phyloP scores from a whole-genome alignment of 2,329 filamentous ascomycete genomes.

The Botrytis squamosa region DNA sequence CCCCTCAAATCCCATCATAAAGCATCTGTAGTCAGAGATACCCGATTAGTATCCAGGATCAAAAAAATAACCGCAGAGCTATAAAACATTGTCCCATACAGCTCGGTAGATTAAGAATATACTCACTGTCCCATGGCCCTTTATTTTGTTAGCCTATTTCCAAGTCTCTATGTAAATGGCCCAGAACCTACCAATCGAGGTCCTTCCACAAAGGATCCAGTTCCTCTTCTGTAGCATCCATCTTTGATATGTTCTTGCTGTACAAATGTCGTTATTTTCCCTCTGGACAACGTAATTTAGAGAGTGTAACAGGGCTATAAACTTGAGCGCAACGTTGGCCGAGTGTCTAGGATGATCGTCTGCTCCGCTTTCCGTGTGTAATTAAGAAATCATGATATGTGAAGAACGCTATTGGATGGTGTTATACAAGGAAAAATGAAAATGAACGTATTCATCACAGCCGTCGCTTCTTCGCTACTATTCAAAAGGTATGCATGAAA shows the following conservation, averaged over 20 bases:
- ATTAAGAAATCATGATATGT: conserved; percentile 7
- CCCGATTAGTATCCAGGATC: neutral
- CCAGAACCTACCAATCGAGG: conserved; percentile 36
- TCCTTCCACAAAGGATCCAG: conserved; percentile 38
- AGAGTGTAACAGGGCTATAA: conserved; percentile 15
- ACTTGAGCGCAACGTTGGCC: conserved; percentile 11
- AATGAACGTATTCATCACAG: neutral
- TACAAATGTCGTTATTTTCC: neutral
- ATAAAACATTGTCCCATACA: neutral
- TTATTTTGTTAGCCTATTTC: conserved; percentile 20
- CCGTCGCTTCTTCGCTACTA: neutral
- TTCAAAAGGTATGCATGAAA: neutral
- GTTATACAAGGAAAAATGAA: neutral
- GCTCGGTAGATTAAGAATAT: conserved; percentile 62
- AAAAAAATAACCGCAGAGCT: conserved; percentile 4
- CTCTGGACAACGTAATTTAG: neutral
- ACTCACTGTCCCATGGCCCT: conserved; percentile 67
- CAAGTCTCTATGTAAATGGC: conserved; percentile 11
- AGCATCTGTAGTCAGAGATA: conserved; percentile 2
- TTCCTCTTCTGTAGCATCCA: conserved; percentile 53
- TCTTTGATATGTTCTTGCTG: conserved; percentile 28
- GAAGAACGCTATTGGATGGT: neutral
- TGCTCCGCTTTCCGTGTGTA: neutral
- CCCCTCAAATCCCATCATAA: conserved; percentile 67
- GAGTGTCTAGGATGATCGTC: neutral